Conservation (phyloP, 345 rosid species). For the Pistacia atlantica region DNA sequence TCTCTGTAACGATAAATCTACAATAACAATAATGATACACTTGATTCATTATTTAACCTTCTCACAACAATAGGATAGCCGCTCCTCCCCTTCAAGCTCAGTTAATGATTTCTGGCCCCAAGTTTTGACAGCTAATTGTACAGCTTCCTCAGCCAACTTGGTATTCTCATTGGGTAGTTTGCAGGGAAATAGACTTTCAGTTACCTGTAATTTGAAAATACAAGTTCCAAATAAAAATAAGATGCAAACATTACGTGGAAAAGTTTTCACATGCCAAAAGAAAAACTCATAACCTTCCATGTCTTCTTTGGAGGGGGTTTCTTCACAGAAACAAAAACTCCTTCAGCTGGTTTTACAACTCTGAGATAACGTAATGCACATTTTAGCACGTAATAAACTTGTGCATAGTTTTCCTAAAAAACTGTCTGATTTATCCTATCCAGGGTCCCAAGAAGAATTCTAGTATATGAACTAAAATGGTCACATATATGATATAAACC, state of each 20-base stretch:
- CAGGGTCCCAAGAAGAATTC: neutral
- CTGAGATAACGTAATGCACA: slow-evolving; percentile 40
- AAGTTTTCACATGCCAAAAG: slow-evolving; percentile 13
- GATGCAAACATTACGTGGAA: neutral
- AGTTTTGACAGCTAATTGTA: slow-evolving; percentile 67
- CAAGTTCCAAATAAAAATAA: slow-evolving; percentile 10
- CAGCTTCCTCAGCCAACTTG: slow-evolving; percentile 86
- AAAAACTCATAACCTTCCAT: slow-evolving; percentile 72
- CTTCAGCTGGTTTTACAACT: slow-evolving; percentile 75
- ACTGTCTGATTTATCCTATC: neutral
- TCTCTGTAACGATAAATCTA: slow-evolving; percentile 7
- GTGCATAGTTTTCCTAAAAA: neutral
- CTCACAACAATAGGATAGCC: slow-evolving; percentile 92
- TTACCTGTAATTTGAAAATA: slow-evolving; percentile 56
- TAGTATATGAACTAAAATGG: neutral
- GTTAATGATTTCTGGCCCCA: slow-evolving; percentile 89
- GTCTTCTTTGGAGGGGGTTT: slow-evolving; percentile 80
- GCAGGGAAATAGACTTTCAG: slow-evolving; percentile 84
- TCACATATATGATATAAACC: neutral
- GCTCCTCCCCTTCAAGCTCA: slow-evolving; percentile 97
- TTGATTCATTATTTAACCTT: slow-evolving; percentile 49
- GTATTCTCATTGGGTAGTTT: slow-evolving; percentile 63
- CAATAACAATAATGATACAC: slow-evolving; percentile 12
- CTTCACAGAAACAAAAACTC: slow-evolving; percentile 83
- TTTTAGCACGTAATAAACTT: neutral